A percentile compares a stretch with the other conserved stretches of the same genome.
Conservation (phyloP, 106 monocot genomes). For the Phalaenopsis aphrodite region DNA sequence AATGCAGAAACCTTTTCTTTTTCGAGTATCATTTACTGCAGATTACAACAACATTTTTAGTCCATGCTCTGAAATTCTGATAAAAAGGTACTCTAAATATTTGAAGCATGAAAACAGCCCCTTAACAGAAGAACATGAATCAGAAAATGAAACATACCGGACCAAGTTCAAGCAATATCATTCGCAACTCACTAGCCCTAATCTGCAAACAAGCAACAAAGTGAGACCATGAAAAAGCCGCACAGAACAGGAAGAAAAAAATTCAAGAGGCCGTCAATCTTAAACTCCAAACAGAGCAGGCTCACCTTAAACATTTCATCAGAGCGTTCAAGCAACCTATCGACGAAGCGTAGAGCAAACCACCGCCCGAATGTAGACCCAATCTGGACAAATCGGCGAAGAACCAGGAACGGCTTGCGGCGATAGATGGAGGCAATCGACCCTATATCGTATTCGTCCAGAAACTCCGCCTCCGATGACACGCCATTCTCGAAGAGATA, state of each 20-base stretch:
- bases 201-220: slow-evolving; percentile 30
- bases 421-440: slow-evolving; percentile 60
- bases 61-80: too few species aligned
- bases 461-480: slow-evolving; percentile 58
- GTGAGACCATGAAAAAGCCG: not conserved
- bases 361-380: slow-evolving; percentile 58
- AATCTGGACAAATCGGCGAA: slow-evolving; percentile 68
- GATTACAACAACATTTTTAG: too few species aligned
- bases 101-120: too few species aligned
- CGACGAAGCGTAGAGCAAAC: slow-evolving; percentile 62
- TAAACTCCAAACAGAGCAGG: not conserved
- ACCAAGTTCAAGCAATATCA: slow-evolving; percentile 77
- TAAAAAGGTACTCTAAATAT: too few species aligned
- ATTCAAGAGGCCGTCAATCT: not conserved
- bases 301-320: slow-evolving; percentile 85
- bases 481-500: slow-evolving; percentile 70
- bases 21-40: too few species aligned
- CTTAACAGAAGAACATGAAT: not conserved
- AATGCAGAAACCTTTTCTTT: too few species aligned
- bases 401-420: slow-evolving; percentile 59
- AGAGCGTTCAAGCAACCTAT: slow-evolving; percentile 49
- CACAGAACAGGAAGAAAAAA: not conserved
- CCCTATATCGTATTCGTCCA: slow-evolving; percentile 41
- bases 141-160: slow-evolving; percentile 43
- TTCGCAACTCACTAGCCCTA: slow-evolving; percentile 74